These are phyloP conservation scores for Fusarium sp. DNA, from an alignment of 2,329 filamentous ascomycete genomes.

Conservation along the genomic window DNA sequence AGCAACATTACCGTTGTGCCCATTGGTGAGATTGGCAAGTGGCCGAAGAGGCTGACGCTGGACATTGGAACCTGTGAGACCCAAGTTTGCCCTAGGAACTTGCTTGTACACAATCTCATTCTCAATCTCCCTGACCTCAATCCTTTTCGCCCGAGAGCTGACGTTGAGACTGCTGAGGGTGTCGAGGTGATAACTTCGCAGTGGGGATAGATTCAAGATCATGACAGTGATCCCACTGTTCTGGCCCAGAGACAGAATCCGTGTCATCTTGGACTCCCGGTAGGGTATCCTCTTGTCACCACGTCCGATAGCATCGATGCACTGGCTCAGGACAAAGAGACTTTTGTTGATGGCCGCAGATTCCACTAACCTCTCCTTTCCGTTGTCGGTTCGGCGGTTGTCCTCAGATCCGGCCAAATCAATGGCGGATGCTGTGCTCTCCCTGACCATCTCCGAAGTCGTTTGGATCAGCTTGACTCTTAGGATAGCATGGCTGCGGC, in stretches of 20 bases:
- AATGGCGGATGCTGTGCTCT: slow-evolving; percentile 91
- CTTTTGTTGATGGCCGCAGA: slow-evolving; percentile 98
- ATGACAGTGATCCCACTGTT: slow-evolving; percentile 96
- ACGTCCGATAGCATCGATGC: slow-evolving; percentile 89
- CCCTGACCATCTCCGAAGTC: slow-evolving; percentile 71
- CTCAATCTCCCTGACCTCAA: slow-evolving; percentile 93
- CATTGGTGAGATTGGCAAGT: slow-evolving; percentile 78
- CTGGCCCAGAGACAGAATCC: slow-evolving; percentile 89
- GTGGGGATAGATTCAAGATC: slow-evolving; percentile 92
- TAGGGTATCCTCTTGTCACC: slow-evolving; percentile 85
- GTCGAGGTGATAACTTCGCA: slow-evolving; percentile 93
- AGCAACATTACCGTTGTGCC: slow-evolving; percentile 67
- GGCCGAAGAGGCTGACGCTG: slow-evolving; percentile 82
- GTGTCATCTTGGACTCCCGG: slow-evolving; percentile 95
- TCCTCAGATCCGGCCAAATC: slow-evolving; percentile 96
- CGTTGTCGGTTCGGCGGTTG: slow-evolving; percentile 93
- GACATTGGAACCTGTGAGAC: slow-evolving; percentile 50
- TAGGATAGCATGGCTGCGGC: slow-evolving; percentile 88
- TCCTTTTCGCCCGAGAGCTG: slow-evolving; percentile 93
- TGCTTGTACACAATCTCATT: slow-evolving; percentile 92
- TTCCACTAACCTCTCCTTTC: slow-evolving; percentile 90
- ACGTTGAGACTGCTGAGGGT: slow-evolving; percentile 94
- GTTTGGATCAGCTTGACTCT: slow-evolving; percentile 87
- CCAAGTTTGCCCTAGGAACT: slow-evolving; percentile 64
- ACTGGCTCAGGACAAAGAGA: slow-evolving; percentile 92